Conservation (phyloP, 306 rosid genomes). For the Trifolium fragiferum region DNA sequence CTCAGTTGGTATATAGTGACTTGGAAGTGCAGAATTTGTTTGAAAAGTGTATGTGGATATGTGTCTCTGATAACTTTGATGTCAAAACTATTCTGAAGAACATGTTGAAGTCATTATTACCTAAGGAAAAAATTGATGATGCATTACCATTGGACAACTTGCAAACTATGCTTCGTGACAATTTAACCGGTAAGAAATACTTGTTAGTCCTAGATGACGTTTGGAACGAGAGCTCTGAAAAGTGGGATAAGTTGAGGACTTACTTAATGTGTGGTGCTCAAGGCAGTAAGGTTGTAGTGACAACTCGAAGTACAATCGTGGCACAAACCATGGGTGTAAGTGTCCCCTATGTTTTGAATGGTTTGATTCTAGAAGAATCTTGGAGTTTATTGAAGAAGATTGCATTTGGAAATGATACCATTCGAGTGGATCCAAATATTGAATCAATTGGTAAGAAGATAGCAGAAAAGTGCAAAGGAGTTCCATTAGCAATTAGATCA, state of each 20-base stretch:
- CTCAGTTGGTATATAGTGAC: not conserved
- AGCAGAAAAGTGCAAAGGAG: not conserved
- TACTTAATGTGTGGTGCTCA: not conserved
- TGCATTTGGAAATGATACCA: not conserved
- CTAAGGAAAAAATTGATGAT: no score
- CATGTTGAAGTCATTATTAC: not conserved
- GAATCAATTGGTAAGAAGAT: not conserved
- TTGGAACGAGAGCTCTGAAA: no score
- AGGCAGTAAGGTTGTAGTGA: not conserved
- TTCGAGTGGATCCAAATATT: not conserved
- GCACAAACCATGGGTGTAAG: not conserved
- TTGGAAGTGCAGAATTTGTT: not conserved
- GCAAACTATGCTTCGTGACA: no score
- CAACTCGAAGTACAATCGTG: not conserved
- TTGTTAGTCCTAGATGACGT: no score
- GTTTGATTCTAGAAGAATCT: not conserved
- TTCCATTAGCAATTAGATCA: not conserved
- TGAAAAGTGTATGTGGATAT: not conserved
- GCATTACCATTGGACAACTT: no score
- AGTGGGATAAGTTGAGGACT: not conserved
- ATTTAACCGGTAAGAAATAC: no score
- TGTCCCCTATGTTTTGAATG: not conserved
- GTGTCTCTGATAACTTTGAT: slow-evolving; percentile 22
- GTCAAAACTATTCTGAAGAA: not conserved
- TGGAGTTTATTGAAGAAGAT: not conserved